These are phyloP conservation scores for Carnegiea gigantea DNA, from an alignment of 179 eudicot genomes.

Conservation along the genomic window DNA sequence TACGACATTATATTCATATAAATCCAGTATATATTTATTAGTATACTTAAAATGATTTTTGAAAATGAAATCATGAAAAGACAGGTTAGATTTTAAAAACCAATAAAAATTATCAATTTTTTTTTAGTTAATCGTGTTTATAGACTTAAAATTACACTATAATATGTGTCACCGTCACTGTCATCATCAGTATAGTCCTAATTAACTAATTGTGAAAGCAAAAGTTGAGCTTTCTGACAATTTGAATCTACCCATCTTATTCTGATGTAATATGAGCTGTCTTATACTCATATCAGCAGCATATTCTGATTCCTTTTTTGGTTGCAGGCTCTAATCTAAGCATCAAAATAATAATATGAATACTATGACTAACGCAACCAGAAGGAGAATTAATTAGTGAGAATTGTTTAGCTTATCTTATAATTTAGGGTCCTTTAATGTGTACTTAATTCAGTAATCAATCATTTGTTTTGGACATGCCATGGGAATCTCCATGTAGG, in stretches of 20 bases:
- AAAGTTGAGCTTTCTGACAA: not conserved
- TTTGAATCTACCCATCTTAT: not conserved
- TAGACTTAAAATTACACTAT: too few relatives aligned
- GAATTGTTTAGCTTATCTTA: not conserved
- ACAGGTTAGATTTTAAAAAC: too few relatives aligned
- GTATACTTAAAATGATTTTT: too few relatives aligned
- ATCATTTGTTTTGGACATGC: slow-evolving; percentile 1
- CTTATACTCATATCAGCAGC: not conserved
- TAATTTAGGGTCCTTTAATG: not conserved
- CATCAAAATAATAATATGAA: not conserved
- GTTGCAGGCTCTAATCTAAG: not conserved
- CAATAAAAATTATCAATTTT: too few relatives aligned
- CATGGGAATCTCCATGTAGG: not conserved
- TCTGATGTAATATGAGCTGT: not conserved
- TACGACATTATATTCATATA: too few relatives aligned
- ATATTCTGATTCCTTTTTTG: slow-evolving; percentile 6
- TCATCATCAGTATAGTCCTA: not conserved
- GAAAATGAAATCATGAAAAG: too few relatives aligned
- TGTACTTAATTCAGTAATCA: not conserved
- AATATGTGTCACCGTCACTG: not conserved
- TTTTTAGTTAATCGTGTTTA: too few relatives aligned
- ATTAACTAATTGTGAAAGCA: not conserved
- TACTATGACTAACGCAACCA: not conserved
- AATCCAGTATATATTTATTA: too few relatives aligned
- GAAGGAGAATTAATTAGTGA: not conserved